Evolutionary conservation across 2,329 filamentous ascomycete genomes (phyloP).

Genomic region (Zasmidium citrigriseum): DNA sequence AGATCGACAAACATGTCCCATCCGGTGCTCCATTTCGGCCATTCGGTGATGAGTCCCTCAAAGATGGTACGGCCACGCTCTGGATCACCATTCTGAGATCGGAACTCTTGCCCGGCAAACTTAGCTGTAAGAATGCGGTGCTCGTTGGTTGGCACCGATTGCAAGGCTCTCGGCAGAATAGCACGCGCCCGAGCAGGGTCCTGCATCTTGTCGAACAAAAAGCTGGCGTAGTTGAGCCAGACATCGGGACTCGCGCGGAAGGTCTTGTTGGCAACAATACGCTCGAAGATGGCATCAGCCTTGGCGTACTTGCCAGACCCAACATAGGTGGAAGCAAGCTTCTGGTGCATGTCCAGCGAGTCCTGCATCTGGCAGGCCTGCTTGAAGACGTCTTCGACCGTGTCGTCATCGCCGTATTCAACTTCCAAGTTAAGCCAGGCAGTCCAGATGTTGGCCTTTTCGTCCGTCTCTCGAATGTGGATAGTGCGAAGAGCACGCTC

Average conservation of each 20-base stretch:
- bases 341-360: slow-evolving; percentile 82
- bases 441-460: slow-evolving; percentile 95
- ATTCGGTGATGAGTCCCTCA: slow-evolving; percentile 79
- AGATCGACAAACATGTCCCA: slow-evolving; percentile 92
- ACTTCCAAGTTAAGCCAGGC: slow-evolving; percentile 93
- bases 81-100: slow-evolving; percentile 74
- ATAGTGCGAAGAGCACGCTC: slow-evolving; percentile 90
- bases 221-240: slow-evolving; percentile 94
- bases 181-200: slow-evolving; percentile 73
- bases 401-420: slow-evolving; percentile 75
- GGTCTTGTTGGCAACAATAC: slow-evolving; percentile 79
- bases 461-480: slow-evolving; percentile 83
- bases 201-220: slow-evolving; percentile 74
- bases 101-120: slow-evolving; percentile 91
- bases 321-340: slow-evolving; percentile 91
- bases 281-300: slow-evolving; percentile 85
- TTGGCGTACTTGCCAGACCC: slow-evolving; percentile 83
- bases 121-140: slow-evolving; percentile 78
- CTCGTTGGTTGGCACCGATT: slow-evolving; percentile 71
- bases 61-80: slow-evolving; percentile 95
- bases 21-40: slow-evolving; percentile 85
- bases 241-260: slow-evolving; percentile 76
- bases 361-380: slow-evolving; percentile 94
- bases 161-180: slow-evolving; percentile 78
- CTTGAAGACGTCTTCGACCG: slow-evolving; percentile 83